A percentile compares a stretch with the other conserved stretches of the same genome.
These are phyloP conservation scores for Neofusicoccum sp. DNA, from an alignment of 2,329 filamentous ascomycete species.

Conservation along the genomic window DNA sequence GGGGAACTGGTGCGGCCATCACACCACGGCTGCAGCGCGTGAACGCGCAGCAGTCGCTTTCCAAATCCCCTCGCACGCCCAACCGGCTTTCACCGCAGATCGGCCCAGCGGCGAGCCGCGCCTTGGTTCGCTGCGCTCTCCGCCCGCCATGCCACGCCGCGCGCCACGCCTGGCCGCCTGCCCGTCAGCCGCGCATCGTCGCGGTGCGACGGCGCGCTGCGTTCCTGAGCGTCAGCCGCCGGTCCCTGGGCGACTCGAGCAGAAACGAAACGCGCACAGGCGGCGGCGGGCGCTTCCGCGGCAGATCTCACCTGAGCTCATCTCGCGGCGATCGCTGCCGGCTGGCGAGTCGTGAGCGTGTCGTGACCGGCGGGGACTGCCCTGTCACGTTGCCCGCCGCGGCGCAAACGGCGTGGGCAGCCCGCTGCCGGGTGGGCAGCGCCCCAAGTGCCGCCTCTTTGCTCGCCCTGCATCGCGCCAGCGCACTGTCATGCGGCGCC, in stretches of 20 bases:
- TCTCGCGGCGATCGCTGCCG: conserved; percentile 9
- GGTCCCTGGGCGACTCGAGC: not conserved
- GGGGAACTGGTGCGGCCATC: conserved; percentile 19
- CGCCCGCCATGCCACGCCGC: conserved; percentile 8
- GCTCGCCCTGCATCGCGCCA: not conserved
- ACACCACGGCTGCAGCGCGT: conserved; percentile 14
- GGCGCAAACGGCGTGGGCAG: not conserved
- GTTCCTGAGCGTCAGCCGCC: conserved; percentile 3
- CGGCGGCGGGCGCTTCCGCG: conserved; percentile 15
- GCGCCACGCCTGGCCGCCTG: not conserved
- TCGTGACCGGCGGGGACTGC: conserved; percentile 8
- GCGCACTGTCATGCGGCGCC: conserved; percentile 11
- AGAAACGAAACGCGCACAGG: conserved; percentile 9
- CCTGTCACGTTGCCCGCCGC: conserved; percentile 1
- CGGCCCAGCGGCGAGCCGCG: conserved; percentile 16
- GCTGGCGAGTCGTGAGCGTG: not conserved
- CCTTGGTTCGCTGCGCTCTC: conserved; percentile 3
- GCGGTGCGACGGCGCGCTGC: not conserved
- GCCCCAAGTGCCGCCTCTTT: not conserved
- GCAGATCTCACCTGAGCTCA: conserved; percentile 20
- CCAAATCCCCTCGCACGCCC: not conserved
- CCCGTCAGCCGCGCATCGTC: not conserved
- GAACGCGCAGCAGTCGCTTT: conserved; percentile 4
- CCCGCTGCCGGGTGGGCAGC: not conserved
- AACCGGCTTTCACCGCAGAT: conserved; percentile 15